phyloP scores from a whole-genome alignment of 148 eudicot species.

The Persicaria maculosa region DNA sequence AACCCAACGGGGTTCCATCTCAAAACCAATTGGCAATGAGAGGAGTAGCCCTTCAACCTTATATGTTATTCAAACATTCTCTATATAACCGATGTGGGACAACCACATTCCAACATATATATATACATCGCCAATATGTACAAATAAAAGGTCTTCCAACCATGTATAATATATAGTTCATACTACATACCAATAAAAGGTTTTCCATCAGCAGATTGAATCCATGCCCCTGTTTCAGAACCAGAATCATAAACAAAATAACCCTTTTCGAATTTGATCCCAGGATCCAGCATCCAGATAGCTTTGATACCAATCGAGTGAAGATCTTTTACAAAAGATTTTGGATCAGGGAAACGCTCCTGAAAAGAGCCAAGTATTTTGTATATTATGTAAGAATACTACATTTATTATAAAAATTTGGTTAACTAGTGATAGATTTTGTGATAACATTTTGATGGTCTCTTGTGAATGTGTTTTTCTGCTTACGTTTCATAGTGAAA shows the following conservation, averaged over 20 bases:
- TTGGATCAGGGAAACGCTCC: slow-evolving; percentile 86
- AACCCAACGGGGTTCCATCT: too few relatives aligned
- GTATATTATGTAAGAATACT: not conserved
- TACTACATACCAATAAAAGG: slow-evolving; percentile 65
- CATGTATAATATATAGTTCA: not conserved
- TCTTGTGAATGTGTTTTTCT: too few relatives aligned
- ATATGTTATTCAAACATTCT: too few relatives aligned
- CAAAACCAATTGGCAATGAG: too few relatives aligned
- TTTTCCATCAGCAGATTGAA: slow-evolving; percentile 70
- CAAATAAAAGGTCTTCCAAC: too few relatives aligned
- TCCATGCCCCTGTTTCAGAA: slow-evolving; percentile 66
- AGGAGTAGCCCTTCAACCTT: too few relatives aligned
- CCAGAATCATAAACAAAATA: slow-evolving; percentile 91
- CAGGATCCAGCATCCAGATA: slow-evolving; percentile 99
- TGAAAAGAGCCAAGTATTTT: slow-evolving; percentile 20
- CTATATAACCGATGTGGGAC: too few relatives aligned
- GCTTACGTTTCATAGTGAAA: too few relatives aligned
- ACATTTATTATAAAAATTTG: not conserved
- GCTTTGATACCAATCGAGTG: slow-evolving; percentile 83
- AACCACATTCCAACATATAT: too few relatives aligned
- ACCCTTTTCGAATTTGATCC: slow-evolving; percentile 79
- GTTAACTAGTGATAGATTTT: too few relatives aligned
- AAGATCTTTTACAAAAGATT: slow-evolving; percentile 65
- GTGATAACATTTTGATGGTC: too few relatives aligned
- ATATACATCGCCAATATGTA: too few relatives aligned